These are phyloP conservation scores for Diplosphaera chodatii DNA, from an alignment of 139 green algal genomes.

Conservation along the genomic window DNA sequence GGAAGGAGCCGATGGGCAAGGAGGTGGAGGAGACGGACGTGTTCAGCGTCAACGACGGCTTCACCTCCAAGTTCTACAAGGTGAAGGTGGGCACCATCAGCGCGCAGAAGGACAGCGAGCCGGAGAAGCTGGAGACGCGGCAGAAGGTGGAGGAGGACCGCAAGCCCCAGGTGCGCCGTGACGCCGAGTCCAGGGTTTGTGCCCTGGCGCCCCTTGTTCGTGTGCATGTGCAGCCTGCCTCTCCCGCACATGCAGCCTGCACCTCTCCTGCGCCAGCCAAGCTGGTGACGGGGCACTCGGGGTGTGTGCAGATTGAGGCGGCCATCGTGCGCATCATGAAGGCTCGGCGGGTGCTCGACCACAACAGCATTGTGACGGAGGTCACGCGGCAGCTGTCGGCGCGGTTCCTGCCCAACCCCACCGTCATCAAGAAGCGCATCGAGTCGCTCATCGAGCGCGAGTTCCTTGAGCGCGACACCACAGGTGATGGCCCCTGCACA, in stretches of 20 bases:
- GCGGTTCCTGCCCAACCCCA: slow-evolving; percentile 86
- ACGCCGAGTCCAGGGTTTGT: too few species aligned
- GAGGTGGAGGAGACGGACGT: slow-evolving; percentile 77
- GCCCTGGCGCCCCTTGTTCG: too few species aligned
- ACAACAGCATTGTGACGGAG: slow-evolving; percentile 89
- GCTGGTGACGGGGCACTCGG: too few species aligned
- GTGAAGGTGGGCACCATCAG: slow-evolving; percentile 60
- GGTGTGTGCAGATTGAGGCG: slow-evolving; percentile 94
- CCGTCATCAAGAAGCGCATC: slow-evolving; percentile 97
- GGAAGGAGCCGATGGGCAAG: slow-evolving; percentile 76
- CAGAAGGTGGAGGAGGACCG: slow-evolving; percentile 94
- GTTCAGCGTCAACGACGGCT: slow-evolving; percentile 88
- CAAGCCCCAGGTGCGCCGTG: slow-evolving; percentile 57
- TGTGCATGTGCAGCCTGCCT: too few species aligned
- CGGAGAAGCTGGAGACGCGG: slow-evolving; percentile 82
- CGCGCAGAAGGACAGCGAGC: slow-evolving; percentile 74
- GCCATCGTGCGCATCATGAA: slow-evolving; percentile 99
- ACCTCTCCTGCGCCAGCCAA: too few species aligned
- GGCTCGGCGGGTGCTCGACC: slow-evolving; percentile 69
- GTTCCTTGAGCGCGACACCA: slow-evolving; percentile 89
- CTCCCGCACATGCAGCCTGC: too few species aligned
- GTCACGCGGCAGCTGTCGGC: slow-evolving; percentile 83
- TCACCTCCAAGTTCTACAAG: slow-evolving; percentile 79
- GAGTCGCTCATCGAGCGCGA: slow-evolving; percentile 96
- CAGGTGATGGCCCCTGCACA: too few species aligned